Percentiles rank a stretch among this genome's conserved stretches.
Evolutionary conservation across 257 asterid genomes (phyloP).

Genomic region (Salvia miltiorrhiza): DNA sequence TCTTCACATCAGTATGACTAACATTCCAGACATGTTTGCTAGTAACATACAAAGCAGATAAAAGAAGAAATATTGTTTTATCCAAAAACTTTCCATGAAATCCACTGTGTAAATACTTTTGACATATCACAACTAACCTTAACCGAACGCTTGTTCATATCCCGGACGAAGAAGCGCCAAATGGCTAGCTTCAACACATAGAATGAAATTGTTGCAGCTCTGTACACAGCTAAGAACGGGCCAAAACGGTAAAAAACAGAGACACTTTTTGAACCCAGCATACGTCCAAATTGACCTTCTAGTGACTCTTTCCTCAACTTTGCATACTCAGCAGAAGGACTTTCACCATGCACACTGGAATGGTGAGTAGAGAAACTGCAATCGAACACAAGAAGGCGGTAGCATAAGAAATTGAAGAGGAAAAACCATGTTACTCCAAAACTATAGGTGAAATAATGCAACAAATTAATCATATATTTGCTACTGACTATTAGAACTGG

Average conservation of each 20-base stretch:
- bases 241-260: slow-evolving; percentile 64
- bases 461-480: neutral
- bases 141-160: slow-evolving; percentile 64
- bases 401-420: neutral
- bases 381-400: slow-evolving; percentile 14
- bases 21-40: no score
- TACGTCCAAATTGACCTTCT: slow-evolving; percentile 73
- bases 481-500: neutral
- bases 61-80: neutral
- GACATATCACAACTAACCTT: slow-evolving; percentile 50
- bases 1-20: no score
- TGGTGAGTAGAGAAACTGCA: slow-evolving; percentile 76
- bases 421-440: neutral
- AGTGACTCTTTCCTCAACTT: slow-evolving; percentile 84
- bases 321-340: slow-evolving; percentile 95
- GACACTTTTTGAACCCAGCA: slow-evolving; percentile 65
- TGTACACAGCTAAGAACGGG: slow-evolving; percentile 83
- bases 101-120: neutral
- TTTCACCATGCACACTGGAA: slow-evolving; percentile 94
- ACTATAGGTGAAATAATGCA: neutral
- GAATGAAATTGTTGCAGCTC: slow-evolving; percentile 87
- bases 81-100: neutral
- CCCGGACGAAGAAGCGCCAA: slow-evolving; percentile 76
- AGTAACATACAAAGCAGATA: no score
- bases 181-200: slow-evolving; percentile 73